phyloP scores from a whole-genome alignment of 2,329 filamentous ascomycete species.

The Sporothrix schenckii region DNA sequence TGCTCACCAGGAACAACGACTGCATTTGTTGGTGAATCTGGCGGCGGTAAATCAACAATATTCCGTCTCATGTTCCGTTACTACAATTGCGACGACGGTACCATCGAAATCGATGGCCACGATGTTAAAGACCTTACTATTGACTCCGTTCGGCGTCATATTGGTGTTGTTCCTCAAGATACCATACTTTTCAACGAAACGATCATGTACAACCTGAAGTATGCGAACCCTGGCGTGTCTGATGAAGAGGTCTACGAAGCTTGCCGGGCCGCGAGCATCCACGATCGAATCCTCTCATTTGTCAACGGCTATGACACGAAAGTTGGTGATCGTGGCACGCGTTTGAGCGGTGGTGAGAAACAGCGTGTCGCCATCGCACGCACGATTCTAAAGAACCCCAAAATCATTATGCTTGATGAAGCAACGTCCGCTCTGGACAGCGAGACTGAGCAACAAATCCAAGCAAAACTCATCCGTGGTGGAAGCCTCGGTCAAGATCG shows the following conservation, averaged over 20 bases:
- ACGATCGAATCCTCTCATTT: slow-evolving; percentile 57
- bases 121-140: slow-evolving; percentile 87
- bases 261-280: slow-evolving; percentile 58
- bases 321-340: slow-evolving; percentile 57
- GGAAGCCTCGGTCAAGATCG: slow-evolving; percentile 73
- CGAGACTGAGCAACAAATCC: slow-evolving; percentile 61
- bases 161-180: slow-evolving; percentile 96
- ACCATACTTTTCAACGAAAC: slow-evolving; percentile 68
- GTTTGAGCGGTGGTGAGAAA: slow-evolving; percentile 62
- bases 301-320: slow-evolving; percentile 57
- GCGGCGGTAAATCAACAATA: slow-evolving; percentile 94
- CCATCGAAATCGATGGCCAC: slow-evolving; percentile 80
- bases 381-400: slow-evolving; percentile 69
- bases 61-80: slow-evolving; percentile 96
- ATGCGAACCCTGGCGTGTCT: slow-evolving; percentile 53
- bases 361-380: slow-evolving; percentile 64
- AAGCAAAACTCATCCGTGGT: slow-evolving; percentile 67
- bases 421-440: slow-evolving; percentile 71
- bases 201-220: slow-evolving; percentile 59
- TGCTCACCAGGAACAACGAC: slow-evolving; percentile 90
- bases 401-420: slow-evolving; percentile 71
- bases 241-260: slow-evolving; percentile 56
- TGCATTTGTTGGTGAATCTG: slow-evolving; percentile 93
- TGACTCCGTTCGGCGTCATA: slow-evolving; percentile 85
- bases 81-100: slow-evolving; percentile 81